These are phyloP conservation scores for Phaeosphaeria sp. DNA, from an alignment of 2,329 filamentous ascomycete genomes.

Conservation along the genomic window DNA sequence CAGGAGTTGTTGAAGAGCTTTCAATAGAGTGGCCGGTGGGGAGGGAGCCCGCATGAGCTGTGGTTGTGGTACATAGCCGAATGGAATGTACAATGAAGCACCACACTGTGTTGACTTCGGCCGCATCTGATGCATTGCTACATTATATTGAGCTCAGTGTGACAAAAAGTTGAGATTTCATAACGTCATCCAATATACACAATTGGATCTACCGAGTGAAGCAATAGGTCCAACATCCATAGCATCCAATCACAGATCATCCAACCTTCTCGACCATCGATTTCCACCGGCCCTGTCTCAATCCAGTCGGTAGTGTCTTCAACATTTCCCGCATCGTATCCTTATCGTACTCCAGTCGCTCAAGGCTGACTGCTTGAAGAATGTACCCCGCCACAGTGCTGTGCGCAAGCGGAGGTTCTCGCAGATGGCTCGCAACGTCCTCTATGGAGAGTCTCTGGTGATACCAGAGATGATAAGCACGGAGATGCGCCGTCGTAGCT, in stretches of 20 bases:
- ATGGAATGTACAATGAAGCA: neutral
- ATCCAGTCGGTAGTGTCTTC: constrained; percentile 22
- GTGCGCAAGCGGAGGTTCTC: constrained; percentile 37
- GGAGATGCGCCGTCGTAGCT: constrained; percentile 39
- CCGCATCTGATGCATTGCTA: neutral
- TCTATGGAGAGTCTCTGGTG: constrained; percentile 31
- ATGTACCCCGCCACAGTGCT: constrained; percentile 40
- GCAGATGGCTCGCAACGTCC: constrained; percentile 29
- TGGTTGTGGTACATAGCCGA: neutral
- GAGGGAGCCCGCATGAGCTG: neutral
- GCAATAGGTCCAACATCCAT: neutral
- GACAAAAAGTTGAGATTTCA: neutral
- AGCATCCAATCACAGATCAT: neutral
- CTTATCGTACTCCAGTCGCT: constrained; percentile 34
- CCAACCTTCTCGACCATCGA: constrained; percentile 31
- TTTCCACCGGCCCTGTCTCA: constrained; percentile 35
- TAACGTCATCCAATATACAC: neutral
- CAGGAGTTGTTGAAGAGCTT: constrained; percentile 73
- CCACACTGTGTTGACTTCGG: neutral
- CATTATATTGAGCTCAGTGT: neutral
- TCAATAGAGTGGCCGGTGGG: constrained; percentile 11
- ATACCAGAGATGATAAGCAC: constrained; percentile 45
- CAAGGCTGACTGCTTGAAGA: constrained; percentile 35
- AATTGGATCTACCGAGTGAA: neutral
- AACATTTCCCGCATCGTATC: constrained; percentile 29